Evolutionary conservation across 75 land plant species (phyloP).

Genomic region (Cupressus sempervirens): DNA sequence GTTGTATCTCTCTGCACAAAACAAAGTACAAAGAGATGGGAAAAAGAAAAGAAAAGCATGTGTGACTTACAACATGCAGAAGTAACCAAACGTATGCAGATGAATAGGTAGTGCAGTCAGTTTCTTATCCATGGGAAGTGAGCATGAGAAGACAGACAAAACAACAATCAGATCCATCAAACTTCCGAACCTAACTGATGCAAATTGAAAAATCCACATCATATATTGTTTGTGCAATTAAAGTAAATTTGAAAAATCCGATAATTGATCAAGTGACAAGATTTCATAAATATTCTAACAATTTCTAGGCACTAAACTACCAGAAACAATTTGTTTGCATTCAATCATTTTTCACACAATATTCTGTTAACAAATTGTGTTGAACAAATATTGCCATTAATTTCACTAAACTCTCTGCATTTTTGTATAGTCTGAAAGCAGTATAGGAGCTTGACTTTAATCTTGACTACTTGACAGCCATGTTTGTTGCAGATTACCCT

Average conservation of each 20-base stretch:
- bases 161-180: background rate
- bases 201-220: background rate
- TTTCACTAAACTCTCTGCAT: background rate
- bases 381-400: background rate
- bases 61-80: background rate
- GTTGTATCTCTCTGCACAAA: slow-evolving; percentile 25
- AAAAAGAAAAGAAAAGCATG: background rate
- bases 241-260: background rate
- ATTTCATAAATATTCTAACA: background rate
- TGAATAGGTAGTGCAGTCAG: background rate
- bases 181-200: background rate
- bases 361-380: background rate
- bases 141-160: background rate
- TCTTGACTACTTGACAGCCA: background rate
- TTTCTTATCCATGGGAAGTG: background rate
- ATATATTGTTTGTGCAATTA: background rate
- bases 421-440: background rate
- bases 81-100: background rate
- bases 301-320: background rate
- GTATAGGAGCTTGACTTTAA: background rate
- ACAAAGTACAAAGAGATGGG: background rate
- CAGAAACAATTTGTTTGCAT: too few relatives aligned
- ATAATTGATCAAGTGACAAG: background rate
- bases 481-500: background rate
- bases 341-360: background rate